phyloP scores from a whole-genome alignment of 306 rosid genomes.

The Lathyrus sativus region DNA sequence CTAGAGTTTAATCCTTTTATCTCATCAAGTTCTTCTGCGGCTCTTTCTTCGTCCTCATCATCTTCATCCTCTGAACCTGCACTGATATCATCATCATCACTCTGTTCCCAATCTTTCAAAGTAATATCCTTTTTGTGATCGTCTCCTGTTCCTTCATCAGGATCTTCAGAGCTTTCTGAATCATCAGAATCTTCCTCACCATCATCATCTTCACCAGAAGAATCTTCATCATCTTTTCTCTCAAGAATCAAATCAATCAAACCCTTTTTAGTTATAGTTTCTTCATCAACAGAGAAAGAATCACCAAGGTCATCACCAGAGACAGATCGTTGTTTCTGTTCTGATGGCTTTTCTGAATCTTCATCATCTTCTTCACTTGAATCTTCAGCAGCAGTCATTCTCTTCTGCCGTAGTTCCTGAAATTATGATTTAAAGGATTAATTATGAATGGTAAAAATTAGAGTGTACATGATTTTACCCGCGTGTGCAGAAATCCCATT shows the following conservation, averaged over 20 bases:
- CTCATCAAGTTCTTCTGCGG: constrained; percentile 33
- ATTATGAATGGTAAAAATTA: constrained; percentile 16
- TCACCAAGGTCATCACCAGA: constrained; percentile 98
- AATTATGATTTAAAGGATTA: constrained; percentile 26
- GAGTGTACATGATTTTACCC: background rate
- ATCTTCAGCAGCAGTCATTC: constrained; percentile 73
- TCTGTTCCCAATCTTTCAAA: constrained; percentile 90
- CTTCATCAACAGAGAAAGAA: constrained; percentile 69
- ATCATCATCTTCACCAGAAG: constrained; percentile 33
- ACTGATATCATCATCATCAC: constrained; percentile 75
- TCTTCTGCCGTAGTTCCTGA: constrained; percentile 85
- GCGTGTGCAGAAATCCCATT: background rate
- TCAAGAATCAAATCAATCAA: constrained; percentile 83
- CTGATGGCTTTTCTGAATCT: constrained; percentile 53
- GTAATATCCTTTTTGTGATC: constrained; percentile 49
- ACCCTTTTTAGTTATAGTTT: constrained; percentile 61
- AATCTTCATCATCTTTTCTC: constrained; percentile 55
- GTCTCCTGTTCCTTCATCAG: constrained; percentile 57
- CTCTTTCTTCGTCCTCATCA: constrained; percentile 33
- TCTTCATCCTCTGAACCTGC: constrained; percentile 54
- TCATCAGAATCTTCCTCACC: constrained; percentile 67
- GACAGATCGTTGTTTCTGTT: constrained; percentile 53
- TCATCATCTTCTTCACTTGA: constrained; percentile 75
- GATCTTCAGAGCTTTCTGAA: constrained; percentile 56
- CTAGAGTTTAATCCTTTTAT: constrained; percentile 35